Percentiles rank a stretch among this genome's conserved stretches.
These are phyloP conservation scores for Trypanosoma melophagium DNA, from an alignment of 208 protist species.

Conservation along the genomic window DNA sequence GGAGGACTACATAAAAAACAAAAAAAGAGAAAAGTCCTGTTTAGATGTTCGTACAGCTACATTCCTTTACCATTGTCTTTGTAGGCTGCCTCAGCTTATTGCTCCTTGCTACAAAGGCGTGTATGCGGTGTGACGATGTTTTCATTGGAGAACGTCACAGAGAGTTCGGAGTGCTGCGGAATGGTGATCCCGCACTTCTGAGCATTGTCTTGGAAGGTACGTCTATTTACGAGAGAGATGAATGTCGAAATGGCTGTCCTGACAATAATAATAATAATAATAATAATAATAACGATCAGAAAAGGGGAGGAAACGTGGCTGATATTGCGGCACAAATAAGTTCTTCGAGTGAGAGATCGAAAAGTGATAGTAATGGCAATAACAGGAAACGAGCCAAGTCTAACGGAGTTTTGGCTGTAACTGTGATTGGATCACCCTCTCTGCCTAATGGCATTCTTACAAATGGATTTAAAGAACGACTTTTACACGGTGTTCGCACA, in stretches of 20 bases:
- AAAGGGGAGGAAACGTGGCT: too few relatives aligned
- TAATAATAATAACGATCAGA: neutral
- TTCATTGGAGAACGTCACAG: neutral
- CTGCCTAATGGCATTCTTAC: conserved; percentile 15
- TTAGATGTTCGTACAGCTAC: neutral
- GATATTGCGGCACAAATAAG: too few relatives aligned
- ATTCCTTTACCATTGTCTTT: neutral
- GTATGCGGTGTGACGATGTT: conserved; percentile 14
- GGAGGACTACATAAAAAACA: neutral
- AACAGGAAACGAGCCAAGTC: neutral
- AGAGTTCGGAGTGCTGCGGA: neutral
- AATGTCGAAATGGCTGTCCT: neutral
- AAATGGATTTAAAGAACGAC: conserved; percentile 33
- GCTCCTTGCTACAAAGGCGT: neutral
- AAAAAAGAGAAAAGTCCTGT: conserved; percentile 1
- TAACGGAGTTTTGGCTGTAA: conserved; percentile 16
- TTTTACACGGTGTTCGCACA: conserved; percentile 48
- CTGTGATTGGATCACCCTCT: conserved; percentile 5
- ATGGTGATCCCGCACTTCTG: conserved; percentile 11
- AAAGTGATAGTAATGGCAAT: neutral
- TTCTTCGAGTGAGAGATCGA: neutral
- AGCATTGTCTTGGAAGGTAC: neutral
- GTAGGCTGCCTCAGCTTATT: neutral
- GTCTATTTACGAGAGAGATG: neutral
- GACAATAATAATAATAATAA: neutral